Evolutionary conservation across 345 rosid species (phyloP), one percentile per base, ranked within the genome.

Genomic region (Eutrema japonicum): DNA sequence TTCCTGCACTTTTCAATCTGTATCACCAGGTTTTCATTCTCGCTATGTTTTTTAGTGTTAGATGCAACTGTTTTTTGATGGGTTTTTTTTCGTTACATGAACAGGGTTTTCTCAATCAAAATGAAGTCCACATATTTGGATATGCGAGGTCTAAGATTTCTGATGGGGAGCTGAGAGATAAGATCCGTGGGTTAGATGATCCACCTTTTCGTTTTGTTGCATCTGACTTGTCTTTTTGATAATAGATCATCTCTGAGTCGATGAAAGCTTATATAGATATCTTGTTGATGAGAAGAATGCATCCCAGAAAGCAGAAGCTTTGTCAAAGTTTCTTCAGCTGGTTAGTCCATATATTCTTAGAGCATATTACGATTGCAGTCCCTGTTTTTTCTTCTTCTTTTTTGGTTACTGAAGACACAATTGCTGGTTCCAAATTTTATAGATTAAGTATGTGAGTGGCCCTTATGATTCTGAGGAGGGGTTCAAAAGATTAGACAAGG

Each of bases 1-100:
- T 95, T 76, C 99, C 99, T 71, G 99, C 99, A 2, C 99, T 95
- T 76, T 95, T 95, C 53, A 96, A 97, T 14, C 86, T 95, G 63
- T 95, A 85, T 66, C 89, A 90, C 36, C 94, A 87, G 96, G 99
- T 56, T 35, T 22, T 35, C 8, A 3, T 29, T 0, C 7, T 30
- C 22, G 32, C 40, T 8, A 10, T 35, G 42, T 56, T 36, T 56
- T 2, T 52, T 52, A 9, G 7, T 22, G 26, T 30, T 29, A 16
- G 3, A 29, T 12, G 37, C 58, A 16, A 29, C 6, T 5, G 45
- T 52, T 55, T 54, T n/a, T n/a, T 56, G 0, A 56, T 56, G 18
- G 27, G 32, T 14, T 32, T 56, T 14, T 32, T 56, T 46, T 56
- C 65, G 43, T 46, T 52, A 35, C 55, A 55, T 68, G 73, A 70